A percentile compares a stretch with the other conserved stretches of the same genome.
Conservation (phyloP, 306 rosid genomes). For the Aeschynomene evenia region DNA sequence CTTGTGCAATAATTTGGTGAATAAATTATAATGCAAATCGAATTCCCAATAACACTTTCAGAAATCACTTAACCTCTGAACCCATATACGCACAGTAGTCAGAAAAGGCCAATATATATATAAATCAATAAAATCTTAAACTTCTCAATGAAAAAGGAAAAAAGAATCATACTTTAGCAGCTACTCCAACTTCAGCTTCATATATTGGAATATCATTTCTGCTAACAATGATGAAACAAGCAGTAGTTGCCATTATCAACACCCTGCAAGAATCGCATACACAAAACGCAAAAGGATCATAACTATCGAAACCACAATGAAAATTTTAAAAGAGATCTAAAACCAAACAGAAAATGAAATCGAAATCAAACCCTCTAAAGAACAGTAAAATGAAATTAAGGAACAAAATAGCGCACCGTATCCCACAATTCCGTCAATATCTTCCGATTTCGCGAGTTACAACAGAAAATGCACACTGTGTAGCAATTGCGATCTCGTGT, state of each 20-base stretch:
- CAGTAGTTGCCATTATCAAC: slow-evolving; percentile 75
- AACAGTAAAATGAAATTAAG: not conserved
- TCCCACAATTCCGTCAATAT: not conserved
- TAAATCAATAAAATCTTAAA: not conserved
- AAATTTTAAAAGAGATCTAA: not conserved
- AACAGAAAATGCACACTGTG: not conserved
- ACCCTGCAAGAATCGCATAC: slow-evolving; percentile 4
- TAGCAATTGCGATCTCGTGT: not conserved
- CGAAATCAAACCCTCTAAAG: not conserved
- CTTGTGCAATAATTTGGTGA: slow-evolving; percentile 1
- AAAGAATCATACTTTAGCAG: slow-evolving; percentile 64
- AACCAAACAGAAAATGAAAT: not conserved
- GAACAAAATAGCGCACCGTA: not conserved
- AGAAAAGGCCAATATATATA: not conserved
- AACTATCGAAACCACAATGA: not conserved
- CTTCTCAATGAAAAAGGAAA: not conserved
- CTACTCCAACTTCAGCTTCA: slow-evolving; percentile 98
- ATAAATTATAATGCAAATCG: not conserved
- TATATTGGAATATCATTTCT: slow-evolving; percentile 94
- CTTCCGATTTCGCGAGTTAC: not conserved
- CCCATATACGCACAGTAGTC: not conserved
- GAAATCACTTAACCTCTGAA: not conserved
- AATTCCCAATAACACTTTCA: slow-evolving; percentile 16
- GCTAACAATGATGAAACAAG: slow-evolving; percentile 96
- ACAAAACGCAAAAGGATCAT: not conserved